These are phyloP conservation scores for Metschnikowia reukaufii DNA, from an alignment of 805 yeast genomes.

Conservation along the genomic window DNA sequence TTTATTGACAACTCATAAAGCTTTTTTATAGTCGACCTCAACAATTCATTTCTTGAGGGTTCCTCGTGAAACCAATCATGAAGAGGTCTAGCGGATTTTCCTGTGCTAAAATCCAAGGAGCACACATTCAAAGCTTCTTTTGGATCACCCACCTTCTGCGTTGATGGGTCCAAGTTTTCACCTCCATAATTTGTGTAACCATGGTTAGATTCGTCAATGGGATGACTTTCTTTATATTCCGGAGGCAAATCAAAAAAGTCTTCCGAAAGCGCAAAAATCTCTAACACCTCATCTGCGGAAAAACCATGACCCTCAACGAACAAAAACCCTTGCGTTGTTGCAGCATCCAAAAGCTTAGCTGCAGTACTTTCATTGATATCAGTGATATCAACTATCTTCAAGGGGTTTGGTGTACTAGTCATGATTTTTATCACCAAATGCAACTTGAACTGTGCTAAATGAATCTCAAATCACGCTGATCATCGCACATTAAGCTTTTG, in stretches of 20 bases:
- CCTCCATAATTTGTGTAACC: conserved; percentile 59
- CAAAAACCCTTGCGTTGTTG: conserved; percentile 62
- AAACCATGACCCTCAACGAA: conserved; percentile 70
- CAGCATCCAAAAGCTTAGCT: conserved; percentile 54
- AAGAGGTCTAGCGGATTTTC: conserved; percentile 37
- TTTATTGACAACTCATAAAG: conserved; percentile 50
- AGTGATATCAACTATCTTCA: conserved; percentile 61
- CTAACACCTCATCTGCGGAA: conserved; percentile 52
- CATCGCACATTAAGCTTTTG: not conserved
- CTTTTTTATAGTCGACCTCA: conserved; percentile 40
- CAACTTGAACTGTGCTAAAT: not conserved
- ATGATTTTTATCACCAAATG: not conserved
- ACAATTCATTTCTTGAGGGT: conserved; percentile 40
- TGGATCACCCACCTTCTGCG: conserved; percentile 51
- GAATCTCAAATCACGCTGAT: not conserved
- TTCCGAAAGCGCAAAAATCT: conserved; percentile 49
- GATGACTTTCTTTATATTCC: conserved; percentile 48
- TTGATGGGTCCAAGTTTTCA: conserved; percentile 47
- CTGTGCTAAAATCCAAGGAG: conserved; percentile 49
- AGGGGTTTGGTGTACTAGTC: conserved; percentile 38
- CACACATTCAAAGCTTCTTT: conserved; percentile 74
- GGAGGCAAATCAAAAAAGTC: conserved; percentile 52
- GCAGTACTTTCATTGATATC: conserved; percentile 44
- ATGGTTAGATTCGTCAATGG: conserved; percentile 55
- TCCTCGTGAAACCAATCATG: conserved; percentile 52